Evolutionary conservation across 495 filamentous ascomycete genomes (phyloP), one percentile per base, ranked within the genome.

Genomic region (Chaetomium tenue): DNA sequence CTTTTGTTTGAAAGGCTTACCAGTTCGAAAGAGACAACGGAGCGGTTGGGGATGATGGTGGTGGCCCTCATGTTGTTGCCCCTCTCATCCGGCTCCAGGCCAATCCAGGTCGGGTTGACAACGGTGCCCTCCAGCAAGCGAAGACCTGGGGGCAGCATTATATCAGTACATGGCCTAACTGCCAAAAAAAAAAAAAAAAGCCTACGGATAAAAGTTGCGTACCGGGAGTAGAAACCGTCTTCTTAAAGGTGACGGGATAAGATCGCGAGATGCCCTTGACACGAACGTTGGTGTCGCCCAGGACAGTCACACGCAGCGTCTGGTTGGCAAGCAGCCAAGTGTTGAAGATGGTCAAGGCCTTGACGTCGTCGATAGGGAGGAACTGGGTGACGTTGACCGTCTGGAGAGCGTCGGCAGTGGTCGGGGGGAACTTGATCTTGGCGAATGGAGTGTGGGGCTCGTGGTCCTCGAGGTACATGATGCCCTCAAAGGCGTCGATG

Each of bases 11-110:
- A 23, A 48, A 6, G 52, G 73, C 80, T 66, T 79, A 89, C 88
- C 74, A 91, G 80, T 22, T 78, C 72, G 53, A 93, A 76, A 7
- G 84, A 84, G 73, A 91, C 77, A 58, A 86, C 74, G 4, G 89
- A 87, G 6, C 82, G 84, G 71, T 93, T 93, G 62, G 90, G 89
- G 44, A 93, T 89, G 58, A 70, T 77, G 42, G 85, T 82, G 5
- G 76, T 82, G 67, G 85, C 90, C 39, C 81, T 76, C 78, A 90
- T 83, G 76, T 92, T 91, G 57, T 82, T 78, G 57, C 81, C 79
- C 58, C 81, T 75, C 25, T 70, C 47, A 39, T 77, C 70, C 8
- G 70, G 44, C 16, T 67, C 64, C 57, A 79, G 56, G 52, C 81
- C 66, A 58, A 89, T 79, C 48, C 72, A 72, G 66, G 84, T 77